These are phyloP conservation scores for Adiantum capillusveneris DNA, from an alignment of 75 land plant species.

Conservation along the genomic window DNA sequence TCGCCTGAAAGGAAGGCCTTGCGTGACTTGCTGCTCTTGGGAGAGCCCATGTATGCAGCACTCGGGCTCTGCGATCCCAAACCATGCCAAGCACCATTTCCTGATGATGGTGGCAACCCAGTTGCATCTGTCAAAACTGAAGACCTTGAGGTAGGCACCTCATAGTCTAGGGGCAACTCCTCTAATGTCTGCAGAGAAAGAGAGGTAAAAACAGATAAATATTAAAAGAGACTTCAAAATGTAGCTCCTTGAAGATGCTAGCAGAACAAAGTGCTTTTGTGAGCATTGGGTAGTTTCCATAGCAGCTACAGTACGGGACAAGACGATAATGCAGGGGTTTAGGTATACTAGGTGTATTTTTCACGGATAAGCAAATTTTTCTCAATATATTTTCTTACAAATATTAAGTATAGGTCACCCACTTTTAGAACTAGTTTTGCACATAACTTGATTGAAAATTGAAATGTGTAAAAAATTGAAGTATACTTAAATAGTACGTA, in stretches of 20 bases:
- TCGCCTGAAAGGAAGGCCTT: constrained; percentile 53
- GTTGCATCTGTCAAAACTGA: constrained; percentile 39
- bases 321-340: too few relatives aligned
- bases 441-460: too few relatives aligned
- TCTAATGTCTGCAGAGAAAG: constrained; percentile 61
- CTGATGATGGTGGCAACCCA: constrained; percentile 45
- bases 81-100: constrained; percentile 21
- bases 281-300: not conserved
- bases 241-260: too few relatives aligned
- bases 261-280: not conserved
- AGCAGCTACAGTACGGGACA: too few relatives aligned
- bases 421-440: too few relatives aligned
- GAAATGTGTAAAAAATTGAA: too few relatives aligned
- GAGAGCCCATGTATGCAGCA: constrained; percentile 48
- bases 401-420: too few relatives aligned
- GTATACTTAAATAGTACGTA: too few relatives aligned
- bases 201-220: not conserved
- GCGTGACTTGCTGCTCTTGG: constrained; percentile 36
- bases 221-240: not conserved
- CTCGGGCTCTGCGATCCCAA: constrained; percentile 12
- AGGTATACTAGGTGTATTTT: too few relatives aligned
- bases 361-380: too few relatives aligned
- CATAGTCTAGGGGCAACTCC: constrained; percentile 76
- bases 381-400: too few relatives aligned
- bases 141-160: constrained; percentile 43